Percentiles rank a stretch among this genome's conserved stretches.
These are phyloP conservation scores for Porpolomopsis calyptriformis DNA, from an alignment of 768 basidiomycete genomes.

Conservation along the genomic window DNA sequence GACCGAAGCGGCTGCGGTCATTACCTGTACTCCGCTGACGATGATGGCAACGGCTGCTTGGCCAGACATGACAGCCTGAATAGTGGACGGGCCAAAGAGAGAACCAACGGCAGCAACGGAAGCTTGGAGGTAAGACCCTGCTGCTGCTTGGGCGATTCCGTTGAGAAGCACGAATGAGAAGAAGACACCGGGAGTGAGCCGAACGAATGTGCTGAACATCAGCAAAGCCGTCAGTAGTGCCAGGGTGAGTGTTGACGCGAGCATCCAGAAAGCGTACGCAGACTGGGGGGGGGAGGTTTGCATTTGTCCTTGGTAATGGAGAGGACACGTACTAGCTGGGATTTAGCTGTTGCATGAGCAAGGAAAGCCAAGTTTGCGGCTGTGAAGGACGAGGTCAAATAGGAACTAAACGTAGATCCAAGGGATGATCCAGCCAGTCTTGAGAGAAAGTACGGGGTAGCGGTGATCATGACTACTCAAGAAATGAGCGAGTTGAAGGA, in stretches of 20 bases:
- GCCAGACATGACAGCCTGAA: slow-evolving; percentile 72
- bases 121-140: slow-evolving; percentile 68
- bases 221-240: slow-evolving; percentile 47
- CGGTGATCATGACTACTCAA: slow-evolving; percentile 74
- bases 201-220: slow-evolving; percentile 55
- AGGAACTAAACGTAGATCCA: slow-evolving; percentile 51
- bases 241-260: slow-evolving; percentile 39
- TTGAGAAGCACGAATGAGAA: slow-evolving; percentile 56
- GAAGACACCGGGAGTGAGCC: slow-evolving; percentile 43
- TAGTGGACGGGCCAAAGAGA: slow-evolving; percentile 59
- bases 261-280: slow-evolving; percentile 48
- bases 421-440: slow-evolving; percentile 52
- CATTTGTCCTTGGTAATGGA: background rate
- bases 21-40: slow-evolving; percentile 66
- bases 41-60: slow-evolving; percentile 80
- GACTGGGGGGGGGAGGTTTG: slow-evolving; percentile 29
- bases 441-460: slow-evolving; percentile 69
- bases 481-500: background rate
- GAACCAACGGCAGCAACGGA: slow-evolving; percentile 74
- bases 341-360: slow-evolving; percentile 60
- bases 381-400: slow-evolving; percentile 53
- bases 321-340: slow-evolving; percentile 49
- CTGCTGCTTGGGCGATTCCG: slow-evolving; percentile 45
- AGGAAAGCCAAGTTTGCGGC: slow-evolving; percentile 58
- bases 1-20: slow-evolving; percentile 51